Evolutionary conservation across 78 protist species (phyloP), one percentile per base, ranked within the genome.

Genomic region (Dictyostelium purpureum): DNA sequence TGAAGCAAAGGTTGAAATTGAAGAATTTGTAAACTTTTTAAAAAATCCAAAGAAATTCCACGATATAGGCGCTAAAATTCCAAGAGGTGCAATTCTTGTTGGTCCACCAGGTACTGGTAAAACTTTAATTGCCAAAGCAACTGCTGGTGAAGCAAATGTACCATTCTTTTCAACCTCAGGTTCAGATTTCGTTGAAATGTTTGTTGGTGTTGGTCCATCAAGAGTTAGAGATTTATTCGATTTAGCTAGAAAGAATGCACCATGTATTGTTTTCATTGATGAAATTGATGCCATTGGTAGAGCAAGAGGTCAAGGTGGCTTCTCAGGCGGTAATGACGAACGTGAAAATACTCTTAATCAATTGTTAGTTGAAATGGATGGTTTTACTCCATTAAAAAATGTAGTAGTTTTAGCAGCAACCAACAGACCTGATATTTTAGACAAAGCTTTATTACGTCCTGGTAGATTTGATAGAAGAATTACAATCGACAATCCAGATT

Each of bases 71-170:
- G 99, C 99, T 63, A 94, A 96, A 71, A 94, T 96, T 28, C 99
- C 99, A 51, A 88, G 94, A 74, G 98, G 99, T 35, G 99, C 96
- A 2, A 21, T 98, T 9, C 82, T 98, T 69, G 85, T 87, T 19
- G 99, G 99, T 1, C 99, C 99, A 24, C 99, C 99, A 31, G 99
- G 99, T 2, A 97, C 99, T 0, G 99, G 99, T 61, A 98, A 98
- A 77, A 98, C 99, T 2, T 71, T 97, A 56, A 42, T 97, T 28
- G 99, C 99, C 1, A 96, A 96, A 83, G 99, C 99, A 11, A 81
- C 94, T 1, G 97, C 98, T 1, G 99, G 99, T 18, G 99, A 99
- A 94, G 97, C 99, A 14, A 95, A 79, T 18, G 99, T 98, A 6
- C 99, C 99, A 28, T 99, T 99, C 90, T 88, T 96, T 67, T 90